Base-by-base conservation (phyloP, 1,284 basidiomycete species). In the Cronartium quercuum region DNA sequence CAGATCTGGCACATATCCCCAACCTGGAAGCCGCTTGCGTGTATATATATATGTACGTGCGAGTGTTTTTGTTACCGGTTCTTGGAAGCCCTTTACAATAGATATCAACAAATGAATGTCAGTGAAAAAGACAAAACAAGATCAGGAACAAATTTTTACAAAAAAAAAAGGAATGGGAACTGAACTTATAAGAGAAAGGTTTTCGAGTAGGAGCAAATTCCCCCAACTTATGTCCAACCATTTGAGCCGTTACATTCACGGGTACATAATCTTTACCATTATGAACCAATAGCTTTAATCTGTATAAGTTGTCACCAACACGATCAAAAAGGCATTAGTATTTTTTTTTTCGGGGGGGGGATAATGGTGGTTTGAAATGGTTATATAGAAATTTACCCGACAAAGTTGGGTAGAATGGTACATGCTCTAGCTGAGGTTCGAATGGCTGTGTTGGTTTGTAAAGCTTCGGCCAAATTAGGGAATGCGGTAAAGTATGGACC, bases 181-280 rank as follows among this genome's bases (percentile, higher is more conserved):
- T 57, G 21, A 73, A 78, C 77, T 79, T 78, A 77, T 80, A 82
- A 42, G 79, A 77, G 80, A 86, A 86, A 68, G 82, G 83, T 80
- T 86, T 86, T 83, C 91, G 88, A 57, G 94, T 97, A 76, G 89
- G 86, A 21, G 93, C 86, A 83, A 98, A 98, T 84, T 98, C 94
- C 67, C 95, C 95, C 71, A 98, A 83, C 83, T 98, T 98, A 82
- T 98, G 94, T 0, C 95, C 95, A 1, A 98, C 92, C 94, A 98
- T 98, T 82, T 98, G 94, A 82, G 95, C 92, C 13, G 91, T 93
- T 76, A 98, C 86, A 42, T 86, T 84, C 42, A 98, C 89, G 0
- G 94, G 93, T 13, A 90, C 78, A 81, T 94, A 96, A 78, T 91
- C 88, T 83, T 91, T 93, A 61, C 95, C 95, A 79, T 97, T 98